Evolutionary conservation across 164 flowering plant genomes (phyloP), one percentile per base, ranked within the genome.

Genomic region (Annona squamosa): DNA sequence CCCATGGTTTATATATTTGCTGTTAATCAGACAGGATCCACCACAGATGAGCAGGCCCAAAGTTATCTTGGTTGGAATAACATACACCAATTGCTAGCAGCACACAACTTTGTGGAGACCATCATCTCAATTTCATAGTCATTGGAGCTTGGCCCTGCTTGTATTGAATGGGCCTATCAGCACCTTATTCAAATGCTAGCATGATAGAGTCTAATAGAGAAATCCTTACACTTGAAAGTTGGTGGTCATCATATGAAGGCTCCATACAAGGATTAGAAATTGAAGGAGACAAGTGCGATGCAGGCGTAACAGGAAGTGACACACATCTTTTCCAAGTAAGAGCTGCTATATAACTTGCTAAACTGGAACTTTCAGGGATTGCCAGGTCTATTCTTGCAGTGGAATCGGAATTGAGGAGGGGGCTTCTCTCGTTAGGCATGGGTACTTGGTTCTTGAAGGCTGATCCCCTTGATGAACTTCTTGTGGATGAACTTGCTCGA

Each of bases 221-320:
- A 42, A 42, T 42, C 46, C 68, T 66, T 68, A 87, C 96, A 70
- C 78, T 69, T 72, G 84, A 74, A 65, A 75, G 84, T n/a, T 65
- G 73, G 48, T 70, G 79, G 75, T 86, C 91, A 72, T 61, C 17
- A 46, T 4, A 17, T 59, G 75, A 56, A 67, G 83, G 85, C 63
- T 89, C 86, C 59, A 88, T 85, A 19, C 75, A 47, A 68, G 91
- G 87, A 3, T 76, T 73, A 7, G 83, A 9, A 81, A 79, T 74
- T 43, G 81, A 80, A 69, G 95, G 90, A 59, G 95, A 82, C 82
- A 85, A 72, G 63, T 79, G 76, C 56, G 89, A 71, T 61, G 85
- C 87, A 18, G 71, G 93, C 46, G 87, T 83, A 61, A 83, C 91
- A 52, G 97, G 98, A 74, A 93, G 93, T 43, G 98, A 93, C 2